Evolutionary conservation across 495 filamentous ascomycete species (phyloP).

Genomic region (Diplogelasinospora grovesii): DNA sequence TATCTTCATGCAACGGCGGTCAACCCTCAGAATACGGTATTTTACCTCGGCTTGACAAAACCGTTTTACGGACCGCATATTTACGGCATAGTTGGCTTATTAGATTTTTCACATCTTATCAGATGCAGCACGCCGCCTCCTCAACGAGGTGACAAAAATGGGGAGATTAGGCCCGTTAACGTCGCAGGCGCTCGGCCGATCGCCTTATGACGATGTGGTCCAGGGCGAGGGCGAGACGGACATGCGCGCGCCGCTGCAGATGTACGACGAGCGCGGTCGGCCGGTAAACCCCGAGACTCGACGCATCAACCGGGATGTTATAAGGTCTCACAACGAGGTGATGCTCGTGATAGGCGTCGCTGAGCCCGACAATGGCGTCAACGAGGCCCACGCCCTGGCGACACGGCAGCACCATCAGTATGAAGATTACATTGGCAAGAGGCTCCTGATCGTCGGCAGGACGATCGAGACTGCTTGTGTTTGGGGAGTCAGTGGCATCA

Average conservation of each 20-base stretch:
- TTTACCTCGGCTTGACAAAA: no score
- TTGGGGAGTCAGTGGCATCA: conserved; percentile 48
- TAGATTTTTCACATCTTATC: no score
- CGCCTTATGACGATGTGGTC: conserved; percentile 62
- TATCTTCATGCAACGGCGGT: no score
- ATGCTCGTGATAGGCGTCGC: conserved; percentile 50
- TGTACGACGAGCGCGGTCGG: conserved; percentile 65
- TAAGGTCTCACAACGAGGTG: conserved; percentile 52
- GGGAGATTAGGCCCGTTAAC: conserved; percentile 44
- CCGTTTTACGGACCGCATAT: no score
- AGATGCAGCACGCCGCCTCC: no score
- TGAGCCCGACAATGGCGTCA: conserved; percentile 34
- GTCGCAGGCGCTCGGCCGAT: conserved; percentile 53
- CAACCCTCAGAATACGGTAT: no score
- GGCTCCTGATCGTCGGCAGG: conserved; percentile 30
- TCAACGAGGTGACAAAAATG: no score
- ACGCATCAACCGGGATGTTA: conserved; percentile 41
- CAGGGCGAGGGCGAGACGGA: conserved; percentile 34
- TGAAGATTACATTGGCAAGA: conserved; percentile 33
- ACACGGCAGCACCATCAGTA: conserved; percentile 26
- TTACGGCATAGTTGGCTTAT: no score
- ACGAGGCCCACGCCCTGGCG: conserved; percentile 22
- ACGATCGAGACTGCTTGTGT: conserved; percentile 34
- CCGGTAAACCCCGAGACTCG: conserved; percentile 56
- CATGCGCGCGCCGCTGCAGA: conserved; percentile 44